Evolutionary conservation across 129 eudicot species (phyloP), one percentile per base, ranked within the genome.

Genomic region (Escallonia rubra): DNA sequence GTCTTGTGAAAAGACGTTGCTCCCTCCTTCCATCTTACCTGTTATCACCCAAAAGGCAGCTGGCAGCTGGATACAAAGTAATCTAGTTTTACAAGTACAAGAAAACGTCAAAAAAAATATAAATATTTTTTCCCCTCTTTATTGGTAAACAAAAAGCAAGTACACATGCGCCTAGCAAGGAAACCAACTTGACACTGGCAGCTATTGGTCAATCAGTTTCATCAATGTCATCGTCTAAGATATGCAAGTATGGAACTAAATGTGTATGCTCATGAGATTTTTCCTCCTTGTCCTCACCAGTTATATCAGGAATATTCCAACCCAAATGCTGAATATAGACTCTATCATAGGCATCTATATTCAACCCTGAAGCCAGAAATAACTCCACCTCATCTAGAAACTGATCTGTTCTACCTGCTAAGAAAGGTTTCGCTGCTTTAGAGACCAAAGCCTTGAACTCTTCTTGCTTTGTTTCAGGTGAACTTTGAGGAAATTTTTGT

Each of bases 341-440:
- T 77, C 72, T 79, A 75, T 88, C 96, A 51, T 85, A 91, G 9
- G 94, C 96, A 48, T 88, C 89, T 13, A 91, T 78, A 46, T 64
- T 88, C 56, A 88, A 73, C 46, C 83, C 90, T 3, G 96, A 85
- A 56, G 94, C 94, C 43, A 91, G 54, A 86, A 91, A 91, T 34
- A 85, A 58, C 70, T 91, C 96, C 54, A 91, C 45, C 77, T 91
- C 97, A 23, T 77, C 68, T 54, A 83, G 84, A 77, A 91, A 91
- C 52, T 82, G 83, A 41, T 75, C 81, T 0, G 84, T 76, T 81
- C 97, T 79, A 43, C 93, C 91, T 59, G 76, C 65, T 63, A 91
- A 46, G 62, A 88, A 91, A 69, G 88, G 89, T 59, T 70, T 79
- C 4, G 83, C 96, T 42, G 89, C 94, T 68, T 85, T 75, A 11